Conservation (phyloP, 139 green algal genomes). For the Chlamydomonas incerta region DNA sequence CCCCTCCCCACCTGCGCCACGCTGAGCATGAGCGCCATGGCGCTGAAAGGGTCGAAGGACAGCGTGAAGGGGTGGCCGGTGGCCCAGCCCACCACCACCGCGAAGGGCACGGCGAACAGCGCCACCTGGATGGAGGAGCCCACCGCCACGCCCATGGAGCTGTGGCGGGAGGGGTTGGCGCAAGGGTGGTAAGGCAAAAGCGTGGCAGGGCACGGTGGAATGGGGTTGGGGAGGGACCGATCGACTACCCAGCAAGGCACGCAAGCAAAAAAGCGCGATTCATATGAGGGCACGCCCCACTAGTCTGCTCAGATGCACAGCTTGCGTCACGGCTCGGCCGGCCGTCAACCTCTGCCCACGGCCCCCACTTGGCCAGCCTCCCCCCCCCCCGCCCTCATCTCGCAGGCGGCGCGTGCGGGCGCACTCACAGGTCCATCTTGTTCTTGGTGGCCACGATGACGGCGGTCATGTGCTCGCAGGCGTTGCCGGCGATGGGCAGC, state of each 20-base stretch:
- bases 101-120: conserved; percentile 86
- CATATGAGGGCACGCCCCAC: background rate
- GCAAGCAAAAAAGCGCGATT: too few relatives aligned
- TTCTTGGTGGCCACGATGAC: conserved; percentile 82
- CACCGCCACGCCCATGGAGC: conserved; percentile 71
- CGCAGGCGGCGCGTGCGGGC: background rate
- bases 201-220: too few relatives aligned
- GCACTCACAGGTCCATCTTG: conserved; percentile 90
- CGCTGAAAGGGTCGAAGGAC: conserved; percentile 76
- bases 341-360: background rate
- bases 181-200: too few relatives aligned
- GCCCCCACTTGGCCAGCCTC: background rate
- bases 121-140: conserved; percentile 88
- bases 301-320: background rate
- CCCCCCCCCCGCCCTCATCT: background rate
- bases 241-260: too few relatives aligned
- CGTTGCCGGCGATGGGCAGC: conserved; percentile 91
- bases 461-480: conserved; percentile 73
- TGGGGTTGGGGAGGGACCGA: too few relatives aligned
- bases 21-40: conserved; percentile 58
- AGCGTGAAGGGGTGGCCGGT: conserved; percentile 78
- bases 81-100: conserved; percentile 83
- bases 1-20: conserved; percentile 54
- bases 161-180: background rate
- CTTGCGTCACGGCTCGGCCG: too few relatives aligned